phyloP scores from a whole-genome alignment of 805 yeast species.

The Candida pini region DNA sequence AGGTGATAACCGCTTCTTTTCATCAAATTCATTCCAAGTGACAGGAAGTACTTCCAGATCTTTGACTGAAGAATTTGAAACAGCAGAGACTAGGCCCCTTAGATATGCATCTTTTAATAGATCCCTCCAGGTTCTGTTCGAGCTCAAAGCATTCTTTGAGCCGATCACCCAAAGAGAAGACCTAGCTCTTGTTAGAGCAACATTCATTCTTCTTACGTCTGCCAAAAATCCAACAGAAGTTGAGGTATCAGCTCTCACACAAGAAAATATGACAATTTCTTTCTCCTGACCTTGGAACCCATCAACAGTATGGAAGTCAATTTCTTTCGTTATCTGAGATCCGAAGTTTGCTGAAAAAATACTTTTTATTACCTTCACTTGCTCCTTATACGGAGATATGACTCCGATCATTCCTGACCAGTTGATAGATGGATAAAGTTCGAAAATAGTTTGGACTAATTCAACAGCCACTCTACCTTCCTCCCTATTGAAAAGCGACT shows the following conservation, averaged over 20 bases:
- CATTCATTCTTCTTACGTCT: conserved; percentile 94
- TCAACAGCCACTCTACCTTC: conserved; percentile 77
- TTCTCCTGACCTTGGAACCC: conserved; percentile 99
- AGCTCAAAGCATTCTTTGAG: conserved; percentile 54
- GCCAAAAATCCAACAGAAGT: conserved; percentile 73
- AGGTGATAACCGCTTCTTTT: too few relatives aligned
- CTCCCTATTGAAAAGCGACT: conserved; percentile 61
- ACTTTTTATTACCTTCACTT: conserved; percentile 53
- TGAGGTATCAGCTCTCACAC: conserved; percentile 79
- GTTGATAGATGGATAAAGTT: conserved; percentile 40
- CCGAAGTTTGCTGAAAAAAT: conserved; percentile 62
- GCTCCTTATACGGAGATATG: conserved; percentile 94
- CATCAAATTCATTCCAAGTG: conserved; percentile 1
- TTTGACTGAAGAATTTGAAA: conserved; percentile 26
- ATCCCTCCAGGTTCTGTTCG: conserved; percentile 68
- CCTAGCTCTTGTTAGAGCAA: conserved; percentile 90
- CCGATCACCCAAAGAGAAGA: conserved; percentile 93
- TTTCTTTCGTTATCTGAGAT: conserved; percentile 48
- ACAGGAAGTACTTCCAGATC: neutral
- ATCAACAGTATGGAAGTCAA: conserved; percentile 93
- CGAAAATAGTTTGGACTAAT: conserved; percentile 49
- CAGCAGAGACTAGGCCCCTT: conserved; percentile 31
- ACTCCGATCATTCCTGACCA: conserved; percentile 78
- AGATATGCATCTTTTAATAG: conserved; percentile 60
- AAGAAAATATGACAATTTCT: conserved; percentile 86